Base-by-base conservation (phyloP, 1,139 yeast species). In the Pichia sp. region DNA sequence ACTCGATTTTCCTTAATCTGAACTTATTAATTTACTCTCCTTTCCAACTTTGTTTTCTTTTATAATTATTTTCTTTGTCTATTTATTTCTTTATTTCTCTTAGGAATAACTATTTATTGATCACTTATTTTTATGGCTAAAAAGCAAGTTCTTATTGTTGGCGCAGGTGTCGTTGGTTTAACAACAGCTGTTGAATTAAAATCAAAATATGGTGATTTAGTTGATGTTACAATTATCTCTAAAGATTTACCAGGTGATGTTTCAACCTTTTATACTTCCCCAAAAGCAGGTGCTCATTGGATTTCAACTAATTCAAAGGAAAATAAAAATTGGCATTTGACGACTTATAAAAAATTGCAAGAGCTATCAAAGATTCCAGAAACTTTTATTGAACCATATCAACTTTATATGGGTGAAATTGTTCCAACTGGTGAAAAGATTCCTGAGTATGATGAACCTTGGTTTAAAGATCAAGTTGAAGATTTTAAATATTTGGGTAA, bases 261-360 rank as follows among this genome's bases (percentile, higher is more conserved):
- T 23, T 62, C 67, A 35, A 54, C 63, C 9, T 63, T 68, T 26
- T 83, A 80, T 56, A 80, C 92, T 2, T 80, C 87, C 0, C 77
- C 82, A 6, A 80, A 86, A 80, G 92, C 92, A 0, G 94, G 94
- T 5, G 94, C 92, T 1, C 90, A 83, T 60, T 83, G 78, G 77
- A 64, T 63, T 28, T 70, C 73, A 4, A 42, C 52, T 3, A 45
- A 55, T 4, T 56, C 59, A 4, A 69, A 69, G 36, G 47, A 41
- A 5, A 52, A 64, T 24, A 71, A 67, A 48, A 45, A 53, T 6
- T 52, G 60, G 48, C 81, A 76, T 50, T 54, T 53, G 24, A 53
- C 59, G 3, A 70, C 71, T 0, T 78, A 77, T 53, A 49, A 49
- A 4, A 66, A 64, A 49, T 65, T 76, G 36, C 58, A 60, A 5